These are phyloP conservation scores for Rhytidhysteron rufulum DNA, from an alignment of 2,329 filamentous ascomycete species.

Conservation along the genomic window DNA sequence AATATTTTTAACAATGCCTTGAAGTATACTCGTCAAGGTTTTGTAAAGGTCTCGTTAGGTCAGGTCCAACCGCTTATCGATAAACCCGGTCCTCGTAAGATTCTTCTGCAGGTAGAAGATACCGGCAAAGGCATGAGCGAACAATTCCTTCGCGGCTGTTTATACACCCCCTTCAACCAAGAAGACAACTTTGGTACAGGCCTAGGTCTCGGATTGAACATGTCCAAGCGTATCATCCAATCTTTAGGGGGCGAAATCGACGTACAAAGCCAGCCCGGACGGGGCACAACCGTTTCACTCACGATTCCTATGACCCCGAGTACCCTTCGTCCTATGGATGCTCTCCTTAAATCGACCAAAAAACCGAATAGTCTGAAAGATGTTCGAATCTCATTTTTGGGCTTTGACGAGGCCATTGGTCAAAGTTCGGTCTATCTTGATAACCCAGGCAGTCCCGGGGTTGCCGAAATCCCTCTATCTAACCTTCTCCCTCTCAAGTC, in stretches of 20 bases:
- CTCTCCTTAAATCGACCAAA: too few relatives aligned
- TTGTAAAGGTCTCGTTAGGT: slow-evolving; percentile 7
- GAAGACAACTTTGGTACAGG: slow-evolving; percentile 10
- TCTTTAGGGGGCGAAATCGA: slow-evolving; percentile 7
- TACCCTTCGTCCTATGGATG: too few relatives aligned
- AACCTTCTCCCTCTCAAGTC: not conserved
- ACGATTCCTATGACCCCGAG: too few relatives aligned
- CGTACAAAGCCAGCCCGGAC: slow-evolving; percentile 6
- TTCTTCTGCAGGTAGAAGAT: slow-evolving; percentile 8
- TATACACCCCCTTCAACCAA: slow-evolving; percentile 11
- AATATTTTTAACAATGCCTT: slow-evolving; percentile 61
- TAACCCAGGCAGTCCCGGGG: too few relatives aligned
- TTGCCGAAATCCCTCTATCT: too few relatives aligned
- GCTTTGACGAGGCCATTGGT: too few relatives aligned
- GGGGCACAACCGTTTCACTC: slow-evolving; percentile 8
- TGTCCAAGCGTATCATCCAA: slow-evolving; percentile 9
- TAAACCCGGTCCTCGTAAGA: not conserved
- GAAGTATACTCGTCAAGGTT: slow-evolving; percentile 49
- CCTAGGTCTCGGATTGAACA: slow-evolving; percentile 12
- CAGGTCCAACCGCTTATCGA: slow-evolving; percentile 2
- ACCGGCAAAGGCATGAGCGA: slow-evolving; percentile 11
- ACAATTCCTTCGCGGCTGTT: slow-evolving; percentile 6
- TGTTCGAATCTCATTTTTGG: too few relatives aligned
- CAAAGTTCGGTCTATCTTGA: too few relatives aligned
- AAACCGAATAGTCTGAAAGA: too few relatives aligned